Percentiles rank a stretch among this genome's conserved stretches.
Conservation (phyloP, 441 rosid species). For the Pelargonium citronellum region DNA sequence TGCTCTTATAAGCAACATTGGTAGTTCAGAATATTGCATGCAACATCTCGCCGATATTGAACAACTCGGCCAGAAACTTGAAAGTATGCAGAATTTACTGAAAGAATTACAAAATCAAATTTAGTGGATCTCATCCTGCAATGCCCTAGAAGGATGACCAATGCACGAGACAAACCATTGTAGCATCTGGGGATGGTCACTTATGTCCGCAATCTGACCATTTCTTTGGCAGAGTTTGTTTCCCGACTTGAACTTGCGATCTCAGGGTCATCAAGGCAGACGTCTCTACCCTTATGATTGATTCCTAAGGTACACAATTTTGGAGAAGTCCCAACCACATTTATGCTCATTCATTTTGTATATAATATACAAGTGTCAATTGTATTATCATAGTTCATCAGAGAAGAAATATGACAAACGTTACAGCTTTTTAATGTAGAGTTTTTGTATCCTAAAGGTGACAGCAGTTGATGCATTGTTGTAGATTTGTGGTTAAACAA, state of each 20-base stretch:
- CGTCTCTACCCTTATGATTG: too few species aligned
- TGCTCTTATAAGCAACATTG: slow-evolving; percentile 35
- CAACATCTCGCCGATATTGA: slow-evolving; percentile 35
- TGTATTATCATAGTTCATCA: background rate
- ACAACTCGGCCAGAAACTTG: slow-evolving; percentile 59
- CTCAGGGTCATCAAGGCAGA: too few species aligned
- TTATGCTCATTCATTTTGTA: background rate
- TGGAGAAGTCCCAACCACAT: background rate
- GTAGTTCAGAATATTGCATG: slow-evolving; percentile 34
- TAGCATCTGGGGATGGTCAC: too few species aligned
- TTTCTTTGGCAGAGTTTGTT: too few species aligned
- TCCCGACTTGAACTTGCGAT: too few species aligned
- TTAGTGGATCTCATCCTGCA: slow-evolving; percentile 20
- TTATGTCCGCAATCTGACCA: too few species aligned
- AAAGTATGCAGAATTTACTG: slow-evolving; percentile 55
- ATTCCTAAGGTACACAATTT: background rate
- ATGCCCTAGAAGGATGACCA: background rate
- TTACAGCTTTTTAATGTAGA: background rate
- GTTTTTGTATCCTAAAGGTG: background rate
- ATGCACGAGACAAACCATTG: too few species aligned
- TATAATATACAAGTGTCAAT: background rate
- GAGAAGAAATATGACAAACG: background rate
- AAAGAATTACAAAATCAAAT: slow-evolving; percentile 53
- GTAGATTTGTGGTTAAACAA: background rate
- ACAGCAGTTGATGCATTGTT: background rate